phyloP scores from a whole-genome alignment of 192 early-diverging fungal genomes.

The Entomortierella beljakovae region DNA sequence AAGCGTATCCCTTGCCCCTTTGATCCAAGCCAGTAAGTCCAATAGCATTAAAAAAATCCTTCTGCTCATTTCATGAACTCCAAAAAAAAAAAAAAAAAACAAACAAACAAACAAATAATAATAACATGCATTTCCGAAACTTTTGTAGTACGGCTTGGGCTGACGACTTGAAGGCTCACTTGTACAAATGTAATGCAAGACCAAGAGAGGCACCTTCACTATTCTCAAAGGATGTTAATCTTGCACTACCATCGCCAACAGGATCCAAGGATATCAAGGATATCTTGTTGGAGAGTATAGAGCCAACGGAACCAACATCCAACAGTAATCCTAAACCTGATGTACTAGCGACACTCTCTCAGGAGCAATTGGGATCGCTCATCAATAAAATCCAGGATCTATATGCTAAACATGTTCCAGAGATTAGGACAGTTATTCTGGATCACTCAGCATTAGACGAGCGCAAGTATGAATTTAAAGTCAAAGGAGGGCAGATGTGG shows the following conservation, averaged over 20 bases:
- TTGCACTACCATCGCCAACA: slow-evolving; percentile 47
- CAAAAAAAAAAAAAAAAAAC: no score
- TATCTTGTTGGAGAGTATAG: slow-evolving; percentile 13
- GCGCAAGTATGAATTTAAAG: slow-evolving; percentile 33
- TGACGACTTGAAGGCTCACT: slow-evolving; percentile 67
- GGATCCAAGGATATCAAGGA: slow-evolving; percentile 13
- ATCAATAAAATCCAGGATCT: slow-evolving; percentile 49
- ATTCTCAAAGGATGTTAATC: slow-evolving; percentile 56
- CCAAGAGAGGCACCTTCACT: slow-evolving; percentile 57
- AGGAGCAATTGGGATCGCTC: slow-evolving; percentile 22
- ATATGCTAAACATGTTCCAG: slow-evolving; percentile 37
- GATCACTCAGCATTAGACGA: slow-evolving; percentile 46
- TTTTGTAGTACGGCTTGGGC: slow-evolving; percentile 61
- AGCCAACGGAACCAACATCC: slow-evolving; percentile 27
- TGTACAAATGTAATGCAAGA: slow-evolving; percentile 73
- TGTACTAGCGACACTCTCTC: slow-evolving; percentile 19
- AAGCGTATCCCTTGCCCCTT: slow-evolving; percentile 80
- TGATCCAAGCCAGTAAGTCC: slow-evolving; percentile 75
- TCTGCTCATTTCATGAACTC: no score
- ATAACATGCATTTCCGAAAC: background rate
- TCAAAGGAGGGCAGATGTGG: background rate
- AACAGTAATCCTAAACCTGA: slow-evolving; percentile 5
- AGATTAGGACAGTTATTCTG: slow-evolving; percentile 35
- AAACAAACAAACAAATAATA: no score
- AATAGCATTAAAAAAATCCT: slow-evolving; percentile 4